Base-by-base conservation (phyloP, 2,329 filamentous ascomycete genomes). In the Paramyrothecium roridum region DNA sequence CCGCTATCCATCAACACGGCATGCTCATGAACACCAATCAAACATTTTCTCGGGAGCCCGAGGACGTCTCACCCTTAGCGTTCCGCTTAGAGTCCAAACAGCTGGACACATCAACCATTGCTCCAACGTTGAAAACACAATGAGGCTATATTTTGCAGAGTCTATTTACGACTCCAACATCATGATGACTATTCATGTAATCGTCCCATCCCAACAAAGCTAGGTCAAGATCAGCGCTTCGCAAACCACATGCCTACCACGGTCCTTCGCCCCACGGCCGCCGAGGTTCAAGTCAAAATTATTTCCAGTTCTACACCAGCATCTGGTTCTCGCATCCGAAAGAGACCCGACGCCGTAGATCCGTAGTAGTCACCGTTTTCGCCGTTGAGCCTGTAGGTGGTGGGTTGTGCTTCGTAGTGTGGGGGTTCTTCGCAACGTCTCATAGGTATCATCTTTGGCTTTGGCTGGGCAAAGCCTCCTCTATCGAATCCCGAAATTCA, bases 381-480 rank as follows among this genome's bases (percentile, higher is more conserved):
- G 26, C 26, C 26, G 26, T 30, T 30, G 10, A 10, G 26, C 10
- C 26, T 30, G 26, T 30, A 30, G 26, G 26, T 30, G 10, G 10
- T 30, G 26, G n/a, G 26, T 30, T 30, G 26, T 30, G 26, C 26
- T 30, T 43, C 37, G 37, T 19, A 19, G 37, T 43, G 16, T 33
- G 8, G 23, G 21, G 21, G 10, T 23, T 17, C 48, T 19, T 50
- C 33, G 12, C 49, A 20, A 19, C 33, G 33, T 51, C 49, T 51
- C 33, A 30, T 51, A 51, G 49, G 49, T 51, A 51, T 51, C 49
- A 51, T 51, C 37, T 37, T 40, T 22, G 49, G 26, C 49, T 21
- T 33, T 33, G 6, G 22, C 48, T 19, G 19, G 26, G 49, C 30
- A 33, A 43, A 51, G 30, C 49, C 49, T 19, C 30, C 49, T 51